Base-by-base conservation (phyloP, 257 asterid species). In the Ilex aquifolium region DNA sequence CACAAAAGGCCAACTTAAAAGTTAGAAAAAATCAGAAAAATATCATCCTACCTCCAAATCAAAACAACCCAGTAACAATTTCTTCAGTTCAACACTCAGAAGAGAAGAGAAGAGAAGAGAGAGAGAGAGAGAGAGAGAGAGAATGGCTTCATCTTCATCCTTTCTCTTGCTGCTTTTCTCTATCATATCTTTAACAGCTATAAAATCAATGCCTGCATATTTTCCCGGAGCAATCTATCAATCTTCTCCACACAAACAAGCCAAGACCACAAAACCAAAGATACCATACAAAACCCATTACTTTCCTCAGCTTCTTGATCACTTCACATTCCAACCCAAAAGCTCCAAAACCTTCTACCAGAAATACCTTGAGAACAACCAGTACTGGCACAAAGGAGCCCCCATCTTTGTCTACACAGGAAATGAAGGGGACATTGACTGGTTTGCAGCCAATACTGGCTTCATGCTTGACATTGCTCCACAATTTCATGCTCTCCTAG, bases 381-480 rank as follows among this genome's bases (percentile, higher is more conserved):
- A 79, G 42, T 71, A 68, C 62, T 88, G 95, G 95, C 53, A 70
- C 6, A 79, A 73, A 53, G 91, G 91, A 62, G 83, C 60, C 46
- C 89, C 94, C 15, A 79, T 88, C 0, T 85, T 88, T 78, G 94
- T 88, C 5, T 88, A 83, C 76, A 81, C 95, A 8, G 94, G 94
- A 10, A 88, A 88, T 67, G 95, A 88, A 85, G 94, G 93, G 32
- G 87, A 85, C 16, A 85, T 87, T 72, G 93, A 83, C 44, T 87
- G 90, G 95, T 87, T 85, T 72, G 93, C 95, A 64, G 76, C 80
- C 30, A 87, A 87, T 42, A 74, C 95, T 61, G 90, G 94, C n/a
- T 88, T 85, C 79, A 14, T 85, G 87, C 81, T 79, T 73, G 88
- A 88, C 60, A 83, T 85, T 71, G 94, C 94, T 61, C 89, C 94